Conservation (phyloP, 139 green algal species). For the Deuterostichococcus epilithicus region DNA sequence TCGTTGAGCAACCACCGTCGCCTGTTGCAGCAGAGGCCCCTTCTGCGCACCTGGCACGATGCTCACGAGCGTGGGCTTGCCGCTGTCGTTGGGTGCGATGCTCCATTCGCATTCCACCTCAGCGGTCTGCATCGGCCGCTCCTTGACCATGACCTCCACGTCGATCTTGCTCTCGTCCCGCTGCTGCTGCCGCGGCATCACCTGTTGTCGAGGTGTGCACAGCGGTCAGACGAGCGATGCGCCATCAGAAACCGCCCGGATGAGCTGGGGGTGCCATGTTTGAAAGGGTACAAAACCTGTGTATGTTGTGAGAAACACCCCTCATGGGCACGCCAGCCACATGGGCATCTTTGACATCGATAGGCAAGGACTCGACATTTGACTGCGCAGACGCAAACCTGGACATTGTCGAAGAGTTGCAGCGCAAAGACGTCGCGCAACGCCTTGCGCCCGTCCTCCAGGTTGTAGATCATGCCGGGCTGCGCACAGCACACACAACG, state of each 20-base stretch:
- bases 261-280: too few species aligned
- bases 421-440: constrained; percentile 73
- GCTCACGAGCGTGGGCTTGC: constrained; percentile 47
- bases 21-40: background rate
- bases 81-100: constrained; percentile 53
- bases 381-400: too few species aligned
- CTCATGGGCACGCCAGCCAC: too few species aligned
- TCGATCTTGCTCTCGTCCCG: constrained; percentile 52
- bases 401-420: constrained; percentile 79
- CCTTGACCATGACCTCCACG: constrained; percentile 74
- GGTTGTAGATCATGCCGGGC: constrained; percentile 67
- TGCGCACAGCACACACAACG: background rate
- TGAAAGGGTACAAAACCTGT: too few species aligned
- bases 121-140: constrained; percentile 52
- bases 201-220: constrained; percentile 9
- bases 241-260: too few species aligned
- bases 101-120: constrained; percentile 68
- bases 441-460: constrained; percentile 61
- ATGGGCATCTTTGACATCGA: too few species aligned
- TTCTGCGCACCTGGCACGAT: constrained; percentile 29
- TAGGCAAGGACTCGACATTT: too few species aligned
- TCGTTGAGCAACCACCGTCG: too few species aligned
- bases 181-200: constrained; percentile 54
- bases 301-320: too few species aligned
- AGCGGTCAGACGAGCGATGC: too few species aligned